A percentile compares a stretch with the other conserved stretches of the same genome.
Conservation (phyloP, 306 rosid species). For the Quillaja saponaria region DNA sequence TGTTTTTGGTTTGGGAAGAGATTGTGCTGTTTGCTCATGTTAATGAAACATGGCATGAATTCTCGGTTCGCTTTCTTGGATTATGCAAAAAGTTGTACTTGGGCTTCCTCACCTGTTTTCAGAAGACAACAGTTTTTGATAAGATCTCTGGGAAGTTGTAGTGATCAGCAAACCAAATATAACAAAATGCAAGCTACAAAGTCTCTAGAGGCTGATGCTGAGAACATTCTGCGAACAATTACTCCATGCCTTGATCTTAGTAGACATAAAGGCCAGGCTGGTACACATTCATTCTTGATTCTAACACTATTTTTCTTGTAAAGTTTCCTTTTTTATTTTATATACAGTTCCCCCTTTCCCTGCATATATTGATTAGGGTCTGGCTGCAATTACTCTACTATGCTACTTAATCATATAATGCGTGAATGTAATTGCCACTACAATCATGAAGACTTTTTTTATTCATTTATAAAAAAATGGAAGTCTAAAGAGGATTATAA, state of each 20-base stretch:
- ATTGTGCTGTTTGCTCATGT: constrained; percentile 41
- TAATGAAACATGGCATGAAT: constrained; percentile 50
- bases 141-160: constrained; percentile 59
- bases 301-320: no score
- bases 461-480: background rate
- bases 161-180: constrained; percentile 29
- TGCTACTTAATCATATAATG: constrained; percentile 17
- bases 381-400: background rate
- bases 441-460: constrained; percentile 5
- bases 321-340: background rate
- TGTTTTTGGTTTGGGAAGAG: constrained; percentile 42
- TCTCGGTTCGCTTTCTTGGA: constrained; percentile 43
- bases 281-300: constrained; percentile 45
- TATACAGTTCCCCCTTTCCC: no score
- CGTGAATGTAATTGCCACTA: background rate
- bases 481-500: no score
- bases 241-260: constrained; percentile 67
- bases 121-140: constrained; percentile 72
- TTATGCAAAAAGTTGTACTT: constrained; percentile 45
- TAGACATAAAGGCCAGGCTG: constrained; percentile 88
- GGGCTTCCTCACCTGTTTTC: constrained; percentile 59
- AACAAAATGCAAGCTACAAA: constrained; percentile 42
- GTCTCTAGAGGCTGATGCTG: constrained; percentile 67
- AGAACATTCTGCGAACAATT: constrained; percentile 57
- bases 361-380: no score